Percentiles rank a stretch among this genome's conserved stretches.
These are phyloP conservation scores for Fraxinus anomala DNA, from an alignment of 257 asterid species.

Conservation along the genomic window DNA sequence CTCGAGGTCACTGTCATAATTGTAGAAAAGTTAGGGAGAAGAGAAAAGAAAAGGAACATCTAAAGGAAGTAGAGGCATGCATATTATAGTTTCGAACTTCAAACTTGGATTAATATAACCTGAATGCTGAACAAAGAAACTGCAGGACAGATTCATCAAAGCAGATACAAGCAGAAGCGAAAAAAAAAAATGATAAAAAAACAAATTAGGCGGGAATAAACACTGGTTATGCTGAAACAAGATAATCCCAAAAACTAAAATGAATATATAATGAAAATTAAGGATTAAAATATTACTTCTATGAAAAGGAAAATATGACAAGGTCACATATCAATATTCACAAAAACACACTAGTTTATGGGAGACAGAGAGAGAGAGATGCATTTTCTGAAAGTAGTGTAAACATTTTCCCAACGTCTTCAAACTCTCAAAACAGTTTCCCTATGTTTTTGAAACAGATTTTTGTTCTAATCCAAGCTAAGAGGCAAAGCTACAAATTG, in stretches of 20 bases:
- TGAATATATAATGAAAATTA: no score
- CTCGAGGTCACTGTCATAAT: slow-evolving; percentile 59
- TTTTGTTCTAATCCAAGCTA: neutral
- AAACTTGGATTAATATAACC: no score
- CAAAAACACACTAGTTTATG: neutral
- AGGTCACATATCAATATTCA: neutral
- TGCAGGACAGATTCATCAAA: no score
- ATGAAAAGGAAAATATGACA: neutral
- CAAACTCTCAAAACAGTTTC: neutral
- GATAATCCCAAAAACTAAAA: no score
- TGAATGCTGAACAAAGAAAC: no score
- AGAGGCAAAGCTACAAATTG: no score
- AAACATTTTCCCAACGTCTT: neutral
- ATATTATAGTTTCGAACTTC: no score
- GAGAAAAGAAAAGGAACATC: neutral
- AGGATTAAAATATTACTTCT: neutral
- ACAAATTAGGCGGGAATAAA: neutral
- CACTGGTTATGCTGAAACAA: no score
- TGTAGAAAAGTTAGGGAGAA: neutral
- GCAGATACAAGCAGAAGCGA: no score
- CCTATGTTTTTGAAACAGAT: neutral
- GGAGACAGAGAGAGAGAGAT: neutral
- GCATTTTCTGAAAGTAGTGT: neutral
- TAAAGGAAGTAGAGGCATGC: neutral
- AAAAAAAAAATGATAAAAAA: no score